phyloP scores from a whole-genome alignment of 192 early-diverging fungal genomes.

The Dissophora ornata region DNA sequence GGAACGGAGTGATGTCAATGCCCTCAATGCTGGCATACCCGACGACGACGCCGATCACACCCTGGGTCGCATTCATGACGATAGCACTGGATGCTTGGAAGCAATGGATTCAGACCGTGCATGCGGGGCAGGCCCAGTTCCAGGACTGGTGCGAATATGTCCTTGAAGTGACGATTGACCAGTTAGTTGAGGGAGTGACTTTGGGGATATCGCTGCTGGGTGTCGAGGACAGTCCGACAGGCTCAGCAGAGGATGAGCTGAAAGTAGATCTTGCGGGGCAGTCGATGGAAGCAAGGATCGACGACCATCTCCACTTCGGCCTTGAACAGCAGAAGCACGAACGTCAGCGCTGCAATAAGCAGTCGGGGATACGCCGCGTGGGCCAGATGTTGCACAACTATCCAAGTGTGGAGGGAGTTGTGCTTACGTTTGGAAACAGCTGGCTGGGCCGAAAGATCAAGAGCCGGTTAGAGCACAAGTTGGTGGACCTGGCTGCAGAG shows the following conservation, averaged over 20 bases:
- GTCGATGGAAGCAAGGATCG: background rate
- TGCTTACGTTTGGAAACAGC: slow-evolving; percentile 20
- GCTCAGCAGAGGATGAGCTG: background rate
- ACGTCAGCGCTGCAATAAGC: background rate
- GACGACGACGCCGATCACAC: background rate
- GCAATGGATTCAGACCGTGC: slow-evolving; percentile 41
- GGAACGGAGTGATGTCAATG: slow-evolving; percentile 9
- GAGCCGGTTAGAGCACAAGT: slow-evolving; percentile 23
- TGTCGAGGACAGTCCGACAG: slow-evolving; percentile 3
- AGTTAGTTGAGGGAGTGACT: slow-evolving; percentile 33
- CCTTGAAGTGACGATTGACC: slow-evolving; percentile 35
- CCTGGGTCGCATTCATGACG: slow-evolving; percentile 20
- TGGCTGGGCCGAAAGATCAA: slow-evolving; percentile 43
- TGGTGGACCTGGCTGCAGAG: slow-evolving; percentile 32
- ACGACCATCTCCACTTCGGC: background rate
- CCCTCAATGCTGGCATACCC: slow-evolving; percentile 24
- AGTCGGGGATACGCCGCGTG: slow-evolving; percentile 22
- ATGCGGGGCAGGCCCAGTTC: slow-evolving; percentile 45
- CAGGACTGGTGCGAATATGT: slow-evolving; percentile 48
- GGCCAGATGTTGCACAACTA: slow-evolving; percentile 28
- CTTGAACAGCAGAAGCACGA: background rate
- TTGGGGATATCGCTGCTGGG: slow-evolving; percentile 32
- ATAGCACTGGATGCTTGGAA: slow-evolving; percentile 44
- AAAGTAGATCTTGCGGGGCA: background rate
- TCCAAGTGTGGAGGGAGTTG: slow-evolving; percentile 19